Base-by-base conservation (phyloP, 257 asterid genomes). In the Penstemon davidsonii region DNA sequence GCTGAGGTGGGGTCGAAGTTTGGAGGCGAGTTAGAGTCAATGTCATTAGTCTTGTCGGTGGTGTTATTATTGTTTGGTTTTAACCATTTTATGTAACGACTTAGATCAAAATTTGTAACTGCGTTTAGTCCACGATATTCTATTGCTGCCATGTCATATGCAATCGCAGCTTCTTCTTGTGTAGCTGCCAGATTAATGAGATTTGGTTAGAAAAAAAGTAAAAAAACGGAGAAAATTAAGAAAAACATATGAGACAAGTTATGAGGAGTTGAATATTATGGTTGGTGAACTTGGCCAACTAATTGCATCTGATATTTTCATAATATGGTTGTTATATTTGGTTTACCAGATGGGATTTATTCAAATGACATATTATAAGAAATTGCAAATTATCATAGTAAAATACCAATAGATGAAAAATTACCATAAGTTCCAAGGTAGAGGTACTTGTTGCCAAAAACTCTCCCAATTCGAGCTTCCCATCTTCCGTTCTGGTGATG, bases 401-500 rank as follows among this genome's bases (percentile, higher is more conserved):
- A 15, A 13, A 18, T 47, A 12, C 40, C 61, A 9, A 10, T 52
- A 3, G 18, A 49, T 45, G 18, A 7, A 19, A 25, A 39, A 12
- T 76, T 86, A 87, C 96, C 95, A 39, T 89, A 89, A 46, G 96
- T 89, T 75, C 96, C 96, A 44, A 89, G 87, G 58, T 89, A 89
- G 18, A 89, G 95, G 62, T 89, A 89, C 52, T 87, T 89, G 68
- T 89, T 89, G 68, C 96, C 96, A 49, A 89, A 89, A 47, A 89
- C 95, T 68, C 95, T 71, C 8, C 96, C 96, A 25, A 89, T 89
- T 70, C 96, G 80, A 64, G 95, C 96, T 81, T 89, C 96, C 96
- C 96, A 89, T 87, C 95, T 85, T 75, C 96, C 96, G 66, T 89
- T 89, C 63, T 89, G 95, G 44, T 89, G 96, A 73, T 89, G 96